These are phyloP conservation scores for Penicillium nucicola DNA, from an alignment of 495 filamentous ascomycete genomes.

Conservation along the genomic window DNA sequence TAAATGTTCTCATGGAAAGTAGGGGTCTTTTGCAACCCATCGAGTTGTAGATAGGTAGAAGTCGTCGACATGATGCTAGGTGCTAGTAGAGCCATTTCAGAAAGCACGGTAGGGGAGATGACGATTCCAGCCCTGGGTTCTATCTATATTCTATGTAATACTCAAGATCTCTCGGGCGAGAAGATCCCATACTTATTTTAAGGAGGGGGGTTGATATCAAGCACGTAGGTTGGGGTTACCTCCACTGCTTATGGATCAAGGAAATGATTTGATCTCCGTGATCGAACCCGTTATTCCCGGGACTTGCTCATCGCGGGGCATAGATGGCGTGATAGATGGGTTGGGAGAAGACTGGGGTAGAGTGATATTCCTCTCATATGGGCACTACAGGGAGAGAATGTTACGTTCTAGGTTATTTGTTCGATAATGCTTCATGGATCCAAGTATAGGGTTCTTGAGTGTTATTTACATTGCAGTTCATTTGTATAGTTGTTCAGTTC, in stretches of 20 bases:
- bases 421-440: too few relatives aligned
- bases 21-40: slow-evolving; percentile 13
- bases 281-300: slow-evolving; percentile 1
- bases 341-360: too few relatives aligned
- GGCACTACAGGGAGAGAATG: too few relatives aligned
- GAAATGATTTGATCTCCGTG: slow-evolving; percentile 8
- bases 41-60: slow-evolving; percentile 22
- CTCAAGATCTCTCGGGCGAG: slow-evolving; percentile 24
- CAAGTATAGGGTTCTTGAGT: too few relatives aligned
- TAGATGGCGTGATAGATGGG: slow-evolving; percentile 33
- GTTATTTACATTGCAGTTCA: too few relatives aligned
- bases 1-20: slow-evolving; percentile 16
- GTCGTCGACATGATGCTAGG: slow-evolving; percentile 26
- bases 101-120: not conserved
- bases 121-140: not conserved
- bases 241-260: slow-evolving; percentile 11
- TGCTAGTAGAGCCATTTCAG: slow-evolving; percentile 14
- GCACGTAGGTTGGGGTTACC: slow-evolving; percentile 11
- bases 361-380: too few relatives aligned
- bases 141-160: slow-evolving; percentile 18
- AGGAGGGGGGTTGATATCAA: slow-evolving; percentile 20
- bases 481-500: too few relatives aligned
- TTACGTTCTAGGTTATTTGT: too few relatives aligned
- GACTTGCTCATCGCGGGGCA: slow-evolving; percentile 38
- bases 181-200: slow-evolving; percentile 11